phyloP scores from a whole-genome alignment of 73 alveolate species.

The Tetrahymena borealis region DNA sequence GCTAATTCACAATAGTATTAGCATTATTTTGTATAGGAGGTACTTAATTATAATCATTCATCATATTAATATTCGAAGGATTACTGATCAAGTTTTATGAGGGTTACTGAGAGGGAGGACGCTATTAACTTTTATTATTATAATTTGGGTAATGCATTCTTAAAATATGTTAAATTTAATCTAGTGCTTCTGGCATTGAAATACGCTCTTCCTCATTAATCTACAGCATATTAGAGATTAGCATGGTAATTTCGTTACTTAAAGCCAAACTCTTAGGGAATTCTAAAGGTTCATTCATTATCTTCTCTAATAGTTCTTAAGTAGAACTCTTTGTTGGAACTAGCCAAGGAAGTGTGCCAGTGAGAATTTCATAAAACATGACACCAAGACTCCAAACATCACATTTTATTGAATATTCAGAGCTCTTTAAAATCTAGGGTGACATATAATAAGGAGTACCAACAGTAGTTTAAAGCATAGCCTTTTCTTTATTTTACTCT shows the following conservation, averaged over 20 bases:
- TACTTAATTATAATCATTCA: not conserved
- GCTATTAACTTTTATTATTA: not conserved
- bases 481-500: not conserved
- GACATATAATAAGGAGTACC: constrained; percentile 46
- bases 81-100: too few species aligned
- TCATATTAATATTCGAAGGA: not conserved
- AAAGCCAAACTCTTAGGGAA: not conserved
- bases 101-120: not conserved
- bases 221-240: not conserved
- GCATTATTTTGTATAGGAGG: too few species aligned
- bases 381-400: constrained; percentile 46
- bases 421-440: constrained; percentile 20
- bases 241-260: not conserved
- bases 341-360: constrained; percentile 36
- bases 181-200: not conserved
- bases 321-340: not conserved
- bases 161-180: not conserved
- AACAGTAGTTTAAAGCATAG: not conserved
- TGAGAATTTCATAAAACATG: constrained; percentile 22
- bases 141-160: not conserved
- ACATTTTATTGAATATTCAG: constrained; percentile 30
- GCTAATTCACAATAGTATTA: too few species aligned
- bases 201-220: not conserved
- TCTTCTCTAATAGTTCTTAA: not conserved
- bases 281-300: not conserved